phyloP scores from a whole-genome alignment of 2,329 filamentous ascomycete species.

The Lecanosticta acicola region DNA sequence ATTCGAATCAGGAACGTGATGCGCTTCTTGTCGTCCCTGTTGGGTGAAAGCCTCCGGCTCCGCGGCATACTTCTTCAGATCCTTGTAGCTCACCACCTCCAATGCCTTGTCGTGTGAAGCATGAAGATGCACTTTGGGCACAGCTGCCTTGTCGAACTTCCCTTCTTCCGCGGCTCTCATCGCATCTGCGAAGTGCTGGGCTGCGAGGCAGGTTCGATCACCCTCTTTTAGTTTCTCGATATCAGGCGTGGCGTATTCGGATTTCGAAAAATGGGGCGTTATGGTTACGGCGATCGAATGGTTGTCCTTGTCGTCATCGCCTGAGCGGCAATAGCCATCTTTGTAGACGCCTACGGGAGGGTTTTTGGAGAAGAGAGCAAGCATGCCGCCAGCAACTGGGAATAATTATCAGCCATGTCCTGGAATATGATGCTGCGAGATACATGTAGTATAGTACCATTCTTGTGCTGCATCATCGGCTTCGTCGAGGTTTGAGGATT shows the following conservation, averaged over 20 bases:
- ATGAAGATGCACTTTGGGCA: slow-evolving; percentile 15
- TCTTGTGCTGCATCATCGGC: slow-evolving; percentile 22
- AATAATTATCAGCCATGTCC: neutral
- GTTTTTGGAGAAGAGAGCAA: slow-evolving; percentile 16
- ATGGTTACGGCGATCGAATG: slow-evolving; percentile 17
- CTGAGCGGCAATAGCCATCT: slow-evolving; percentile 16
- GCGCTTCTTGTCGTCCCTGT: slow-evolving; percentile 14
- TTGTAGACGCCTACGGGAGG: slow-evolving; percentile 14
- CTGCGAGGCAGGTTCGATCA: slow-evolving; percentile 8
- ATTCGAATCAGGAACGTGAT: slow-evolving; percentile 11
- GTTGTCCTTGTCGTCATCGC: slow-evolving; percentile 13
- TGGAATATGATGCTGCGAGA: neutral
- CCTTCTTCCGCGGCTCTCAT: slow-evolving; percentile 13
- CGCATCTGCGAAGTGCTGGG: slow-evolving; percentile 5
- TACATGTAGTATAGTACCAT: slow-evolving; percentile 17
- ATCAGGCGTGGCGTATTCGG: slow-evolving; percentile 5
- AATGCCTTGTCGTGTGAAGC: slow-evolving; percentile 16
- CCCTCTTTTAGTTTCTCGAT: slow-evolving; percentile 8
- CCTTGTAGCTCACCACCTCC: slow-evolving; percentile 13
- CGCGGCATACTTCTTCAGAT: slow-evolving; percentile 17
- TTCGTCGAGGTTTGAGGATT: slow-evolving; percentile 20
- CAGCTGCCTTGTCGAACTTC: slow-evolving; percentile 11
- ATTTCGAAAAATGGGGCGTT: slow-evolving; percentile 14
- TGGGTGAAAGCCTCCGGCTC: slow-evolving; percentile 14
- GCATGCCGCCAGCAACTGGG: slow-evolving; percentile 15